Evolutionary conservation across 768 basidiomycete genomes (phyloP).

Genomic region (Hygrophorus russula): DNA sequence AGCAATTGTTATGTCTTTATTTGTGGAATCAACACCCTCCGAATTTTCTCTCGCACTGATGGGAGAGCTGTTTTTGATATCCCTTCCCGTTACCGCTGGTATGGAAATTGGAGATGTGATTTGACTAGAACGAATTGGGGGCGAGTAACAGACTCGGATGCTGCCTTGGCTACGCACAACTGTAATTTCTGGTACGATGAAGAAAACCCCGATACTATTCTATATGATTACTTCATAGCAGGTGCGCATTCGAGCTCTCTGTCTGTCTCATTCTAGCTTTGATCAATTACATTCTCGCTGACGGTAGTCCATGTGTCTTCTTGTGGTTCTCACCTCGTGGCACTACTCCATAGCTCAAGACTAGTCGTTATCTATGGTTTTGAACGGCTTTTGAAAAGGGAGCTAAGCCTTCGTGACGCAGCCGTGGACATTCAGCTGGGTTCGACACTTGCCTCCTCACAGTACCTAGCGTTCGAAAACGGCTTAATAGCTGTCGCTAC

Average conservation of each 20-base stretch:
- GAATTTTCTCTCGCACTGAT: conserved; percentile 41
- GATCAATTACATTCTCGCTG: background rate
- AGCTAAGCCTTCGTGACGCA: conserved; percentile 19
- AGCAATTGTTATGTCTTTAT: conserved; percentile 47
- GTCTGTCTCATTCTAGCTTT: background rate
- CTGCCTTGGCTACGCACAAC: conserved; percentile 8
- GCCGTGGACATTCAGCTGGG: conserved; percentile 31
- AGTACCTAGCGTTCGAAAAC: conserved; percentile 39
- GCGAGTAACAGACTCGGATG: background rate
- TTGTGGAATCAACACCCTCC: conserved; percentile 35
- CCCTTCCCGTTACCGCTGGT: conserved; percentile 22
- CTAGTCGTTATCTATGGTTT: conserved; percentile 32
- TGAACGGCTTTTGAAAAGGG: conserved; percentile 21
- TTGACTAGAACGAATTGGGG: conserved; percentile 3
- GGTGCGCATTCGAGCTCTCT: conserved; percentile 18
- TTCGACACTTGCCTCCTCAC: conserved; percentile 23
- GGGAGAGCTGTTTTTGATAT: conserved; percentile 34
- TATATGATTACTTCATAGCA: conserved; percentile 35
- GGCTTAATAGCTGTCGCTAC: conserved; percentile 35
- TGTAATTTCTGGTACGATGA: conserved; percentile 6
- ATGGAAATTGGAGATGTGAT: conserved; percentile 21
- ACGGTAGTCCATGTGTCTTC: conserved; percentile 32
- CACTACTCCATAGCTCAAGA: conserved; percentile 25
- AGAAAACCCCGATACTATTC: conserved; percentile 3
- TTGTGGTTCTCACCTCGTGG: conserved; percentile 37